Base-by-base conservation (phyloP, 208 protist genomes). In the Crithidia sp. region DNA sequence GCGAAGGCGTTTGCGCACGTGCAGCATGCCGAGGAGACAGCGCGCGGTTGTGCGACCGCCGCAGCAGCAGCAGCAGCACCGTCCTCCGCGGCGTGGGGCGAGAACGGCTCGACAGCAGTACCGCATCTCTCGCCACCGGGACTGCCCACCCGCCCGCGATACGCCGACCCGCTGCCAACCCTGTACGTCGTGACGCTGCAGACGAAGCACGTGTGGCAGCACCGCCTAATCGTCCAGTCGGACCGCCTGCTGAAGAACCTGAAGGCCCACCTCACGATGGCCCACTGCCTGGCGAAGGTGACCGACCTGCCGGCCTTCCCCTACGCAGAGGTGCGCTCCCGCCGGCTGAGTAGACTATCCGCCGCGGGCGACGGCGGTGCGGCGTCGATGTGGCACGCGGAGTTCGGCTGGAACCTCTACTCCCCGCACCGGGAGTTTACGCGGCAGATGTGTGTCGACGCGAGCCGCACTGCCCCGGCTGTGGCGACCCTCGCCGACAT, bases 331-430 rank as follows among this genome's bases (percentile, higher is more conserved):
- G 73, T 67, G 43, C 66, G 58, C 4, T 47, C 8, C 8, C 49
- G 67, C 7, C 56, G 28, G 8, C 52, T n/a, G 49, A 36, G 7
- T 37, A 36, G 62, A 28, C 28, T 28, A 1, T 28, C 28, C 66
- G 50, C 67, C 61, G 49, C 14, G 37, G 37, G 28, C 59, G 37
- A 59, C 77, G 43, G 1, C 52, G 28, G 28, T 28, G 28, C 28
- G 28, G 4, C 57, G 39, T 13, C 52, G n/a, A 79, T 76, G 69
- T 66, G 77, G 55, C 66, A 16, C 13, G 58, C 84, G 4, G 87
- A 96, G 67, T 92, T 92, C 57, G 91, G 91, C n/a, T 96, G 91
- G 91, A 91, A 85, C 67, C 28, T 96, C 28, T 93, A 89, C 74
- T 74, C 85, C 41, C 64, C 80, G 1, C 77, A 71, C 9, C 56